Evolutionary conservation across 2,329 filamentous ascomycete genomes (phyloP).

Genomic region (Emergomyces africanus): DNA sequence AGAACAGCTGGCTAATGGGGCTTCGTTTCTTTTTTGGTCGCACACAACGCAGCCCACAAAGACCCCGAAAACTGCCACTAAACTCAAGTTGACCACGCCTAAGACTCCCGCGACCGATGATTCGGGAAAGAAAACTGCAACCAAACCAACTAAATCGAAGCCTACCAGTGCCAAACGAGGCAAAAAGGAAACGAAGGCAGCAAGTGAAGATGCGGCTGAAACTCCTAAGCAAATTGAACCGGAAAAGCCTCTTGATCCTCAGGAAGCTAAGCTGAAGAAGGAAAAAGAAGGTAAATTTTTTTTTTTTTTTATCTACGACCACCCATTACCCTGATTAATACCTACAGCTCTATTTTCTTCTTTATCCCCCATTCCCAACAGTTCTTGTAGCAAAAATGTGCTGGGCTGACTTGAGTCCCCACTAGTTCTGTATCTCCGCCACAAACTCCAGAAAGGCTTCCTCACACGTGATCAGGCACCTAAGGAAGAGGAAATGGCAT

Average conservation of each 20-base stretch:
- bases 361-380: neutral
- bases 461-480: constrained; percentile 71
- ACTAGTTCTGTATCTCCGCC: constrained; percentile 76
- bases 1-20: constrained; percentile 6
- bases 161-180: constrained; percentile 47
- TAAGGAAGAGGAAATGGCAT: constrained; percentile 54
- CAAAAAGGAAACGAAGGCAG: constrained; percentile 34
- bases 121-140: constrained; percentile 33
- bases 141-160: constrained; percentile 45
- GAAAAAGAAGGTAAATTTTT: constrained; percentile 41
- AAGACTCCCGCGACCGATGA: constrained; percentile 43
- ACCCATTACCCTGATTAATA: neutral
- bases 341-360: neutral
- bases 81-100: constrained; percentile 40
- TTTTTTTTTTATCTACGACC: neutral
- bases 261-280: constrained; percentile 44
- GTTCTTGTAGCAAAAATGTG: neutral
- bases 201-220: constrained; percentile 42
- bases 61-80: constrained; percentile 51
- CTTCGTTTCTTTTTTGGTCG: constrained; percentile 4
- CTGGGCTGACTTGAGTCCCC: neutral
- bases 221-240: constrained; percentile 35
- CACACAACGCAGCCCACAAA: constrained; percentile 41
- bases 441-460: constrained; percentile 90
- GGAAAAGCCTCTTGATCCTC: constrained; percentile 41